Base-by-base conservation (phyloP, 2,329 filamentous ascomycete species). In the Paecilomyces sp. region DNA sequence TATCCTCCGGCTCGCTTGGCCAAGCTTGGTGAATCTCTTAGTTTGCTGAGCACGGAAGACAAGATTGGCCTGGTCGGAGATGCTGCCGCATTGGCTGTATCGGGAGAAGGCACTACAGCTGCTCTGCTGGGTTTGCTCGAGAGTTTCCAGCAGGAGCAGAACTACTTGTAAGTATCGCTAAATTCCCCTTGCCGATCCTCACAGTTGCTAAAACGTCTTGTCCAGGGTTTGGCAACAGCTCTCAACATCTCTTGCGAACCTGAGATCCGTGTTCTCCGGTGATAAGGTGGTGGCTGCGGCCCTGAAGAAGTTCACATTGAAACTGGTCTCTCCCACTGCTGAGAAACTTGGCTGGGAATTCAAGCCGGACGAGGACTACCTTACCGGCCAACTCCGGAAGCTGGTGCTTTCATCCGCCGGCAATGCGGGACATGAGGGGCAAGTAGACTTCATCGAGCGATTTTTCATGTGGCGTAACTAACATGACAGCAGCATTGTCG, bases 41-140 rank as follows among this genome's bases (percentile, higher is more conserved):
- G 90, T 65, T 86, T 87, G 66, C 82, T 99, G 25, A 90, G 83
- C 63, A 87, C 89, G 5, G 86, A 93, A 72, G 94, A 99, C 78
- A 96, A 94, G 80, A 96, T 97, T 67, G 91, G 91, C 50, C 85
- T 97, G 57, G 85, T 97, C 61, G 92, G 91, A 62, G 95, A 96
- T 68, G 91, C 93, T 22, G 89, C 90, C 54, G 92, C 94, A 56
- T 84, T 97, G 64, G 92, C 94, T 41, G 86, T 95, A 62, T 90
- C 94, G 60, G 94, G 94, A 24, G 86, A 94, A 70, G 88, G 89
- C 56, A 90, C 86, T 3, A 96, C 92, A 0, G 81, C 91, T 25
- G 89, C 90, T 8, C 82, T 99, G 12, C 80, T 99, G 31, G 87
- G 89, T 12, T 89, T 99, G 67, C 78, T 96, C 11, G 85, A 96